Evolutionary conservation across 345 rosid genomes (phyloP).

Genomic region (Populus davidiana): DNA sequence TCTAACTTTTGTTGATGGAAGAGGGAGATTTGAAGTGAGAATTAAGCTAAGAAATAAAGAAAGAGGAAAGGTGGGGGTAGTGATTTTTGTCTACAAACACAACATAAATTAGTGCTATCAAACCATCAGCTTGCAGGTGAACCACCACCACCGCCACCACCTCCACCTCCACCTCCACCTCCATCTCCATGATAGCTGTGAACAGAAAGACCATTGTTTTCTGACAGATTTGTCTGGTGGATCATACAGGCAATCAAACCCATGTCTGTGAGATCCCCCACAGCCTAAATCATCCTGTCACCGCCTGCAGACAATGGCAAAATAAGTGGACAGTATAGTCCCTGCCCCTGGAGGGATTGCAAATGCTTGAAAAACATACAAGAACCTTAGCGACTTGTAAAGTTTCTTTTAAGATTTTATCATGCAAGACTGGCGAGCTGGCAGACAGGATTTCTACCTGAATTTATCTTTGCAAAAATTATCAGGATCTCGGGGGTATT

Average conservation of each 20-base stretch:
- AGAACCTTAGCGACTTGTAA: not conserved
- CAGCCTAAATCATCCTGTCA: not conserved
- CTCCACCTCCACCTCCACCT: not conserved
- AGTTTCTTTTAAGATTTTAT: not conserved
- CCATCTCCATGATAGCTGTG: not conserved
- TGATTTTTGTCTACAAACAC: no score
- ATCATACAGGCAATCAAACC: not conserved
- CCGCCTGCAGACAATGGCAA: not conserved
- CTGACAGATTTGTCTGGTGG: not conserved
- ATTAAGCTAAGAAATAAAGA: not conserved
- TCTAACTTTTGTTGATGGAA: not conserved
- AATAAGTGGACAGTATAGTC: conserved; percentile 2
- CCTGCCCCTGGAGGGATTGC: not conserved
- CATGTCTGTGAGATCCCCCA: not conserved
- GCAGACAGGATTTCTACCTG: not conserved
- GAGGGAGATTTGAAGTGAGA: not conserved
- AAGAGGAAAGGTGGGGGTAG: not conserved
- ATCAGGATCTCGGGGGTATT: no score
- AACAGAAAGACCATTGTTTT: not conserved
- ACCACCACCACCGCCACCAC: not conserved
- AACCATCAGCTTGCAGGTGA: not conserved
- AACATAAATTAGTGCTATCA: not conserved
- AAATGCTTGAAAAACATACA: not conserved
- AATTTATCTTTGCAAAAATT: not conserved
- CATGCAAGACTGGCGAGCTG: not conserved